Evolutionary conservation across 2,329 filamentous ascomycete genomes (phyloP).

Genomic region (Penicillium rolfsii): DNA sequence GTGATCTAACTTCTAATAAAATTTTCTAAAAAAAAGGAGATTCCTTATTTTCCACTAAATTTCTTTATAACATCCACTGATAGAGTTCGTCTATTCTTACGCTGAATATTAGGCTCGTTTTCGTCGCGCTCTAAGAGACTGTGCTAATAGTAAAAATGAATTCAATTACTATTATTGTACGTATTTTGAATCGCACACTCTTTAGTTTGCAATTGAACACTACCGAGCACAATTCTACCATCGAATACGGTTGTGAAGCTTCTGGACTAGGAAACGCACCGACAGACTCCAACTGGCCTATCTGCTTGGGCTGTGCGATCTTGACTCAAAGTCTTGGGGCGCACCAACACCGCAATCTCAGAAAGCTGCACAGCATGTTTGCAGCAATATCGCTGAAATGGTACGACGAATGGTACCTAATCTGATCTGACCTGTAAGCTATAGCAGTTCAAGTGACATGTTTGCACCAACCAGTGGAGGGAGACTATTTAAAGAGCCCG

Average conservation of each 20-base stretch:
- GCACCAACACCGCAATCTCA: conserved; percentile 67
- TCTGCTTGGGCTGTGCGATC: conserved; percentile 79
- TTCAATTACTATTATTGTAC: too few relatives aligned
- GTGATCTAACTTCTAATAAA: too few relatives aligned
- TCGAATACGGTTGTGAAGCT: conserved; percentile 71
- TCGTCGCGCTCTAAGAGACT: too few relatives aligned
- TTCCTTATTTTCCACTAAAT: too few relatives aligned
- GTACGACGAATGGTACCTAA: conserved; percentile 48
- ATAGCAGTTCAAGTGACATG: background rate
- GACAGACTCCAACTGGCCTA: conserved; percentile 68
- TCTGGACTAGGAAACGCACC: conserved; percentile 78
- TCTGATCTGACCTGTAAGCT: background rate
- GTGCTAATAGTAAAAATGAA: too few relatives aligned
- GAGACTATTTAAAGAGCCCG: too few relatives aligned
- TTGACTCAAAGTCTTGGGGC: conserved; percentile 69
- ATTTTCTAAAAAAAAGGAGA: too few relatives aligned
- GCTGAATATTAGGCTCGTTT: too few relatives aligned
- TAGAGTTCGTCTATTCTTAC: too few relatives aligned
- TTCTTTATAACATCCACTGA: too few relatives aligned
- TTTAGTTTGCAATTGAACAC: background rate
- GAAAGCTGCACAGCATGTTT: conserved; percentile 68
- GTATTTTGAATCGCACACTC: too few relatives aligned
- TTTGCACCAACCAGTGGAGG: too few relatives aligned
- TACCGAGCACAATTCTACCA: background rate
- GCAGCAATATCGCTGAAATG: conserved; percentile 82